Evolutionary conservation across 805 yeast genomes (phyloP), one percentile per base, ranked within the genome.

Genomic region (Pichia cabralensis): DNA sequence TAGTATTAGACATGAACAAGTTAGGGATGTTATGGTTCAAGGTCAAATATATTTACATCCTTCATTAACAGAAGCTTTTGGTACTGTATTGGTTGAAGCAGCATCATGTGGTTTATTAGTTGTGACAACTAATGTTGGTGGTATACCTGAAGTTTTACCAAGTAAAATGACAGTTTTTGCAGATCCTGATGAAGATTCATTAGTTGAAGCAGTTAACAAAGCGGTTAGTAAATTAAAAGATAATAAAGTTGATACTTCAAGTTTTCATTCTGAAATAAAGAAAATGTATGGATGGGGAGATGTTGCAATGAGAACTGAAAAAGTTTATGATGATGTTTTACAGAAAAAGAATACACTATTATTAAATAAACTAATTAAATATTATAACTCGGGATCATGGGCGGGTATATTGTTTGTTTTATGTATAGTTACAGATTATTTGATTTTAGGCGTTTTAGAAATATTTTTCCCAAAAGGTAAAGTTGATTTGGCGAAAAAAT

Each of bases 31-130:
- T 10, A 84, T 92, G 95, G 76, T 86, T 6, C 72, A 76, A 42
- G 99, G 98, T 14, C 94, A 92, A 48, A 89, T 92, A 9, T 92
- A 88, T 53, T 58, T 92, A 20, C 97, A 92, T 56, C 88, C 98
- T 0, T 78, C 96, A 1, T 64, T 92, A 26, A 92, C 97, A 0
- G 99, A 92, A 54, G 98, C 97, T 0, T 92, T 92, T 59, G 99
- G 99, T 3, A 92, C 98, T 0, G 97, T 85, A 0, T 61, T 92
- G 9, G 95, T 92, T 0, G 99, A 92, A 53, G 99, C 99, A 0
- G 98, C 96, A 0, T 80, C 95, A 1, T 92, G 97, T 62, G 96
- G 96, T 0, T 56, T 92, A 24, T 65, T 83, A 14, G 95, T 92
- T 2, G 98, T 92, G 0, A 86, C 96, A 0, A 92, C 99, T 0